Evolutionary conservation across 2,329 filamentous ascomycete species (phyloP), one percentile per base, ranked within the genome.

Genomic region (Exophiala xenobiotica): DNA sequence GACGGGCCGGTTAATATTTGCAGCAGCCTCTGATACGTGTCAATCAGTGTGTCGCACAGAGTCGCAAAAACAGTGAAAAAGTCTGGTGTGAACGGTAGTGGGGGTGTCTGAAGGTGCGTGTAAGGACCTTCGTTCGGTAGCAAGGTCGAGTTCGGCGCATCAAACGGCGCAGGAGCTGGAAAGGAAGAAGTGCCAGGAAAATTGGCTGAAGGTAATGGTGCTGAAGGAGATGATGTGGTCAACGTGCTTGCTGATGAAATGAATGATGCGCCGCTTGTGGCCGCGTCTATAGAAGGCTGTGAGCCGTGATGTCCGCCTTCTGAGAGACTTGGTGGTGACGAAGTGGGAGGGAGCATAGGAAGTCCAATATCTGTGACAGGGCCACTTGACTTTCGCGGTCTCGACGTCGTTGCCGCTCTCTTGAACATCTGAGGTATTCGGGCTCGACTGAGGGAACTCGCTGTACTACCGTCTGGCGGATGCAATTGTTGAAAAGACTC

Each of bases 31-130:
- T 84, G 83, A 71, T 99, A 99, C 64, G 85, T 89, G 68, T 97
- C 93, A 63, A 96, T 95, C 55, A 99, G 74, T 2, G 95, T 89
- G 66, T 99, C 93, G 73, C 93, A 97, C 5, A 99, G 78, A 9
- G 93, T 96, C 11, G 90, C 87, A 72, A 97, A 97, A 0, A 91
- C 96, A 73, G 95, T 90, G 69, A 92, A 93, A 65, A 96, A 99
- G 70, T 99, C 93, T 0, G 93, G 93, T 59, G 97, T 91, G 65
- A 99, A 99, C 0, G 93, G 93, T 41, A 99, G 74, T 12, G 85
- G 86, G 0, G 93, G 93, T n/a, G 92, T 97, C 16, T 96, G 78
- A 1, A 99, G 78, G 67, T 92, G 85, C 0, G 84, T 83, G 68
- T 96, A 99, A 14, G 57, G 55, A 12, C 57, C 57, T 48, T 62